Percentiles rank a stretch among this genome's conserved stretches.
Evolutionary conservation across 2,329 filamentous ascomycete genomes (phyloP).

Genomic region (Ceratocystis lukuohia): DNA sequence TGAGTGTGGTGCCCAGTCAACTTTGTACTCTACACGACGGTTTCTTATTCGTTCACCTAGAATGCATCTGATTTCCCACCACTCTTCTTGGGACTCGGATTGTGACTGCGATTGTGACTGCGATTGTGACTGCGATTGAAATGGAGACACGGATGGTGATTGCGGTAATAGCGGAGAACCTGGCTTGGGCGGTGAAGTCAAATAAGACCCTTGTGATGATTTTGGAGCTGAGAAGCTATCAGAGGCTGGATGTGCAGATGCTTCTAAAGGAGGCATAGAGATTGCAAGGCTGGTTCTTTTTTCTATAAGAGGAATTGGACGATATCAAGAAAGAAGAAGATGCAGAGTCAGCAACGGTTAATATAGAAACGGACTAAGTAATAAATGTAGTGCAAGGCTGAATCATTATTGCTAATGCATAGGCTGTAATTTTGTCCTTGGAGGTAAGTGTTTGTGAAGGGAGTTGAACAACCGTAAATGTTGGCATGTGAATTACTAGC

Average conservation of each 20-base stretch:
- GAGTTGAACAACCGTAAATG: not conserved
- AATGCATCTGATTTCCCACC: conserved; percentile 18
- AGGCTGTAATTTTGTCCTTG: not conserved
- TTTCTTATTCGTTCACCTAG: conserved; percentile 10
- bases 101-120: conserved; percentile 1
- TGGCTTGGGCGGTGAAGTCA: not conserved
- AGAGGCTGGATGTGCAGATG: not conserved
- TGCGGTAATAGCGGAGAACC: not conserved
- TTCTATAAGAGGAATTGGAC: not conserved
- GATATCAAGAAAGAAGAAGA: not conserved
- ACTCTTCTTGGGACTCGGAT: conserved; percentile 9
- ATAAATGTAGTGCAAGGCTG: not conserved
- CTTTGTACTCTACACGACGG: conserved; percentile 15
- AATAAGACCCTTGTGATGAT: not conserved
- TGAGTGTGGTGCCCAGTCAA: conserved; percentile 18
- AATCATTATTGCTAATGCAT: not conserved
- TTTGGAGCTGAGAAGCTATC: not conserved
- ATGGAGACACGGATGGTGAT: not conserved
- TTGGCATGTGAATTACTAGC: not conserved
- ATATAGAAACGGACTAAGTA: not conserved
- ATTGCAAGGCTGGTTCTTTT: not conserved
- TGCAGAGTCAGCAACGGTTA: not conserved
- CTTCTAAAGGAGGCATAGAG: conserved; percentile 5
- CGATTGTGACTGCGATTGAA: not conserved
- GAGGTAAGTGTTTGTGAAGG: not conserved